Evolutionary conservation across 345 rosid genomes (phyloP).

Genomic region (Draba incana): DNA sequence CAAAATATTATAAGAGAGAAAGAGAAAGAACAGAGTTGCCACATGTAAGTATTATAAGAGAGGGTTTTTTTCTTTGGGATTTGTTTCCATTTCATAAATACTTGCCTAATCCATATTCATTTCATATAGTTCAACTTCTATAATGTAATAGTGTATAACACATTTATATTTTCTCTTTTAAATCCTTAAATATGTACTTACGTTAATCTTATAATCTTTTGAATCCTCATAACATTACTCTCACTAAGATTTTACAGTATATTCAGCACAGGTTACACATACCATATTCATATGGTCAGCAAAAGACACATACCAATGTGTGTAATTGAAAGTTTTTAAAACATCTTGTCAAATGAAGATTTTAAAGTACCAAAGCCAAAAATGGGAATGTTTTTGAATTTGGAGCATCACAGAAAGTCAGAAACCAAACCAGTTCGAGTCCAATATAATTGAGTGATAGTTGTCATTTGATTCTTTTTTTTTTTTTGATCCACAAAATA

Average conservation of each 20-base stretch:
- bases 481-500: background rate
- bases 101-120: background rate
- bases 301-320: background rate
- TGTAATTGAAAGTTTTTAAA: no score
- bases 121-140: background rate
- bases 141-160: background rate
- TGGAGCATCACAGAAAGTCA: background rate
- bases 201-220: background rate
- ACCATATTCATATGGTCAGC: conserved; percentile 1
- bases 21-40: conserved; percentile 26
- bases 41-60: no score
- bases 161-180: background rate
- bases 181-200: background rate
- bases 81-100: conserved; percentile 25
- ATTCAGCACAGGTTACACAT: background rate
- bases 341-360: background rate
- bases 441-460: conserved; percentile 20
- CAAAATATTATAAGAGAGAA: background rate
- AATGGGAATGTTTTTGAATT: conserved; percentile 16
- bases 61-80: conserved; percentile 30
- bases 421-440: conserved; percentile 29
- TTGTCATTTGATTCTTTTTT: conserved; percentile 1
- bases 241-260: background rate
- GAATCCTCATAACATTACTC: no score
- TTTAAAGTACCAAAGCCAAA: conserved; percentile 27